Evolutionary conservation across 306 rosid genomes (phyloP), one percentile per base, ranked within the genome.

Genomic region (Castanea sativa): DNA sequence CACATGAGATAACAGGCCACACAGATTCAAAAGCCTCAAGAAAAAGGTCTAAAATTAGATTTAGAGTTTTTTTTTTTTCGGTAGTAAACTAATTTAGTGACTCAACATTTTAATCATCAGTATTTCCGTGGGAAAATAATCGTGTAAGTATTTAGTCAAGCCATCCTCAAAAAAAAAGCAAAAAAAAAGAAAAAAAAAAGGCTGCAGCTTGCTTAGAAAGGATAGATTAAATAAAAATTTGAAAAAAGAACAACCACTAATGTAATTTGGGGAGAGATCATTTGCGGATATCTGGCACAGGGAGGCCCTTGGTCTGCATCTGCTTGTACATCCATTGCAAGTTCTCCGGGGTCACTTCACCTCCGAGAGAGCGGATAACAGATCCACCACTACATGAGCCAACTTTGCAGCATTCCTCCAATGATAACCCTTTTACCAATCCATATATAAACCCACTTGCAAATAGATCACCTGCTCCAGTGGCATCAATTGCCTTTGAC

Each of bases 381-480:
- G 97, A 86, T 21, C 98, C 99, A 3, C 99, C 99, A 79, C 98
- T 91, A 87, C 98, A 95, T 18, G 97, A 57, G 18, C 99, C 99
- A 23, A 95, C 81, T 79, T 84, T 88, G 90, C 99, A 92, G 91
- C 98, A 93, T 78, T 91, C 92, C 87, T 93, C 98, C 15, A 96
- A 85, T 13, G 96, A 76, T 69, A 93, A 79, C 56, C 98, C 99
- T 80, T 88, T 93, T 30, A 91, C 79, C 83, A 96, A 81, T 55
- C 98, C 99, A 18, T 91, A 96, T 87, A 96, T 74, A 82, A 96
- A 96, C 23, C 99, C 99, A 81, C 99, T 86, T 0, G 98, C 99
- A 81, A 96, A 96, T 71, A 91, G 90, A 86, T 96, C 99, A 8
- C 99, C 99, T 52, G 99, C 99, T 86, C 99, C 98, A 0, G 99